These are phyloP conservation scores for Parsonsia alboflavescens DNA, from an alignment of 257 asterid genomes.

Conservation along the genomic window DNA sequence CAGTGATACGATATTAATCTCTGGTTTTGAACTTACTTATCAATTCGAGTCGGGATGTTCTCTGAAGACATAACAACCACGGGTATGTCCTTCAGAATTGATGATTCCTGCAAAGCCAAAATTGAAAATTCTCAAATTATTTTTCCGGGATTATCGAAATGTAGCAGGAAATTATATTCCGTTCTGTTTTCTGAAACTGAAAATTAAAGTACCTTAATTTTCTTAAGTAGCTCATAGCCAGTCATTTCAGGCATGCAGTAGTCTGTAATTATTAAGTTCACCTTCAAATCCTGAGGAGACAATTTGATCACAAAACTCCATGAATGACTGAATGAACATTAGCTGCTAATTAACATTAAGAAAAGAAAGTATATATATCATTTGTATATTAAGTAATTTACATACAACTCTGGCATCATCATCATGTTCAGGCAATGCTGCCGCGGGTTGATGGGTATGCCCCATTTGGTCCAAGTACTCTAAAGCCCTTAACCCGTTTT, in stretches of 20 bases:
- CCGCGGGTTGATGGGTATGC: conserved; percentile 16
- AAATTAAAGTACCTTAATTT: conserved; percentile 45
- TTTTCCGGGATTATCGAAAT: neutral
- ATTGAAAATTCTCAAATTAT: neutral
- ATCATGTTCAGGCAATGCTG: conserved; percentile 16
- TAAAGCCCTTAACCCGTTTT: conserved; percentile 52
- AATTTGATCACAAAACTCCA: neutral
- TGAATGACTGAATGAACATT: too few species aligned
- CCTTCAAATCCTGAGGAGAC: conserved; percentile 37
- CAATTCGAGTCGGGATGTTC: conserved; percentile 55
- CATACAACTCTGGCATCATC: conserved; percentile 14
- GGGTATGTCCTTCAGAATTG: conserved; percentile 54
- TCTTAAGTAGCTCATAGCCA: conserved; percentile 65
- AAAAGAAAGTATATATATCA: too few species aligned
- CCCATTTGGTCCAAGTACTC: conserved; percentile 45
- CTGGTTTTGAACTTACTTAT: conserved; percentile 29
- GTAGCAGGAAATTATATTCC: neutral
- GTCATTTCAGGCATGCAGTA: conserved; percentile 77
- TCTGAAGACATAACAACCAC: conserved; percentile 67
- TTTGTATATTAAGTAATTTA: neutral
- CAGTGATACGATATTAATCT: neutral
- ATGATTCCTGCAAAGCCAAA: conserved; percentile 39
- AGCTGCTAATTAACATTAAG: too few species aligned
- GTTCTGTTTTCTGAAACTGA: neutral
- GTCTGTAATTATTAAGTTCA: conserved; percentile 59